These are phyloP conservation scores for Botrytis porri DNA, from an alignment of 2,329 filamentous ascomycete genomes.

Conservation along the genomic window DNA sequence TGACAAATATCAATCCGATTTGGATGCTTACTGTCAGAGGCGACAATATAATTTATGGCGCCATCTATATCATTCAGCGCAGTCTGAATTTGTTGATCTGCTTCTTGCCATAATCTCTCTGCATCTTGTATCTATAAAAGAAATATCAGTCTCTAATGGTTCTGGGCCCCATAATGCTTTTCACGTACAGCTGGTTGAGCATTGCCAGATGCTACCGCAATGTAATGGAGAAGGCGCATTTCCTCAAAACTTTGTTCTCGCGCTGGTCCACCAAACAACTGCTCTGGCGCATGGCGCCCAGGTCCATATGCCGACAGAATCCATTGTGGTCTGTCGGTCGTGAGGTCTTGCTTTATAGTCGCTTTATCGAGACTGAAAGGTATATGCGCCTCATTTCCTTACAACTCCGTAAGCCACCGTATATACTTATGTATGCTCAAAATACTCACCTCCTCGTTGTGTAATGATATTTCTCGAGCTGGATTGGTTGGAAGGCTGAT, in stretches of 20 bases:
- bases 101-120: conserved; percentile 58
- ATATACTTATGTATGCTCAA: not conserved
- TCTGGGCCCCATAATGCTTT: not conserved
- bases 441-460: conserved; percentile 25
- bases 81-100: conserved; percentile 69
- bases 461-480: conserved; percentile 25
- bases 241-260: conserved; percentile 90
- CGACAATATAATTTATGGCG: conserved; percentile 67
- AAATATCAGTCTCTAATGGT: conserved; percentile 17
- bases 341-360: conserved; percentile 64
- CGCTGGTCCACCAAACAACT: conserved; percentile 75
- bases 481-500: conserved; percentile 20
- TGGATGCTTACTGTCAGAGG: conserved; percentile 66
- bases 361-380: conserved; percentile 41
- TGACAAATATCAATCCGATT: conserved; percentile 66
- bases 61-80: conserved; percentile 67
- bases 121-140: conserved; percentile 55
- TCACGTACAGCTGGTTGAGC: conserved; percentile 44
- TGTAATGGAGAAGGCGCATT: conserved; percentile 75
- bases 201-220: conserved; percentile 60
- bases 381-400: conserved; percentile 15
- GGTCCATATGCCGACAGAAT: conserved; percentile 84
- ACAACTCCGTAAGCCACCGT: conserved; percentile 8
- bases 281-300: conserved; percentile 69
- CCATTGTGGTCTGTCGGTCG: conserved; percentile 73